phyloP scores from a whole-genome alignment of 176 grass and related monocot species.

The Zizania latifolia region DNA sequence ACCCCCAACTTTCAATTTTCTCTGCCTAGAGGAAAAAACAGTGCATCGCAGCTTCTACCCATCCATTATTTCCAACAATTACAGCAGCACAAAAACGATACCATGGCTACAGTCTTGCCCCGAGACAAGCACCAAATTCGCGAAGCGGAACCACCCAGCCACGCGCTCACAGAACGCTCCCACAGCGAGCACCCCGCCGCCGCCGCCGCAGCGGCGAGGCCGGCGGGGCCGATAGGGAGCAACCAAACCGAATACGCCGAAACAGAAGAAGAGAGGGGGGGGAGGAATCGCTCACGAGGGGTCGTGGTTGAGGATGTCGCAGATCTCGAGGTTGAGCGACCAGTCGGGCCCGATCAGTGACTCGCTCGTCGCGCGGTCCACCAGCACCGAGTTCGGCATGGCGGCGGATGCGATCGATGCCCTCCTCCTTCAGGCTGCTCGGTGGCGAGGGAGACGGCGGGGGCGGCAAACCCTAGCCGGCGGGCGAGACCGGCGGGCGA shows the following conservation, averaged over 20 bases:
- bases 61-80: not conserved
- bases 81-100: too few species aligned
- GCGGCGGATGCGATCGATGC: not conserved
- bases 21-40: not conserved
- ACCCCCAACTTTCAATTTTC: not conserved
- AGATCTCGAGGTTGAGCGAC: slow-evolving; percentile 95
- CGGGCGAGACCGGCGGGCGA: not conserved
- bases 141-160: not conserved
- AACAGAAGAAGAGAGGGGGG: not conserved
- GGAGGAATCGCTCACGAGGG: slow-evolving; percentile 44
- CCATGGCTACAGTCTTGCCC: not conserved
- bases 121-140: not conserved
- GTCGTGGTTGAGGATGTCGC: slow-evolving; percentile 90
- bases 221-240: too few species aligned
- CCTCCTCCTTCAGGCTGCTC: not conserved
- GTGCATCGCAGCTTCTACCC: not conserved
- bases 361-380: slow-evolving; percentile 81
- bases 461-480: slow-evolving; percentile 36
- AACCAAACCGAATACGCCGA: not conserved
- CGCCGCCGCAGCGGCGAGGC: not conserved
- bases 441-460: not conserved
- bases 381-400: slow-evolving; percentile 52
- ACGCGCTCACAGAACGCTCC: not conserved
- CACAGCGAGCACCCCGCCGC: not conserved
- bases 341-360: slow-evolving; percentile 76